phyloP scores from a whole-genome alignment of 108 stramenopile genomes.

The Nitzschia palea region DNA sequence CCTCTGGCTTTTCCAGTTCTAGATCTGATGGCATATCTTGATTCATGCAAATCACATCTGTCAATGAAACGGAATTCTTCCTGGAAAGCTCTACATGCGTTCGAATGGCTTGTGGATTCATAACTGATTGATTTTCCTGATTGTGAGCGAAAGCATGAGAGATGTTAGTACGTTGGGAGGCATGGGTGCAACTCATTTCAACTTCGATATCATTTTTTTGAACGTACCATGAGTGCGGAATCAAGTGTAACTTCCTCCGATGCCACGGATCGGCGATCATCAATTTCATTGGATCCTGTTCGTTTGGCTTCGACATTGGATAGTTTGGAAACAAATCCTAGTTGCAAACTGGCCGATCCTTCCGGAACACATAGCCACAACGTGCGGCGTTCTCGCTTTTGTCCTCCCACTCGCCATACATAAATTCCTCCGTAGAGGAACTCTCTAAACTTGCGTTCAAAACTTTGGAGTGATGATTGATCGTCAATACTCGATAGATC shows the following conservation, averaged over 20 bases:
- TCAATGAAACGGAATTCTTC: constrained; percentile 76
- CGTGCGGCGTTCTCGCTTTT: constrained; percentile 70
- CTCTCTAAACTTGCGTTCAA: constrained; percentile 72
- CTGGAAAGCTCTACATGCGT: constrained; percentile 63
- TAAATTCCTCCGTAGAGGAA: constrained; percentile 82
- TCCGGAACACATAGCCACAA: constrained; percentile 83
- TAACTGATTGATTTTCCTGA: constrained; percentile 38
- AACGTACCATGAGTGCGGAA: constrained; percentile 46
- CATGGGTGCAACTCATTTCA: too few species aligned
- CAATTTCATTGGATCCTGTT: constrained; percentile 12
- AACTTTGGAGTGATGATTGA: constrained; percentile 7
- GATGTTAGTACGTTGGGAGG: too few species aligned
- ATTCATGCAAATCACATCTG: constrained; percentile 64
- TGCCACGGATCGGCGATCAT: constrained; percentile 19
- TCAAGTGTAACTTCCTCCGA: constrained; percentile 61
- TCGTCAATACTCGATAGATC: background rate
- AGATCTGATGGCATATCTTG: constrained; percentile 31
- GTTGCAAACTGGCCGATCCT: constrained; percentile 49
- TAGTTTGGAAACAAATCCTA: constrained; percentile 79
- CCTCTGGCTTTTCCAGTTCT: constrained; percentile 60
- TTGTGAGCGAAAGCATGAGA: too few species aligned
- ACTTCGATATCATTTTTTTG: background rate
- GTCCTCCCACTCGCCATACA: constrained; percentile 57
- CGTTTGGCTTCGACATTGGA: constrained; percentile 23
- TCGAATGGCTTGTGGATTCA: constrained; percentile 21